Percentiles rank a stretch among this genome's conserved stretches.
phyloP scores from a whole-genome alignment of 73 alveolate species.

The Paramecium caudatum region DNA sequence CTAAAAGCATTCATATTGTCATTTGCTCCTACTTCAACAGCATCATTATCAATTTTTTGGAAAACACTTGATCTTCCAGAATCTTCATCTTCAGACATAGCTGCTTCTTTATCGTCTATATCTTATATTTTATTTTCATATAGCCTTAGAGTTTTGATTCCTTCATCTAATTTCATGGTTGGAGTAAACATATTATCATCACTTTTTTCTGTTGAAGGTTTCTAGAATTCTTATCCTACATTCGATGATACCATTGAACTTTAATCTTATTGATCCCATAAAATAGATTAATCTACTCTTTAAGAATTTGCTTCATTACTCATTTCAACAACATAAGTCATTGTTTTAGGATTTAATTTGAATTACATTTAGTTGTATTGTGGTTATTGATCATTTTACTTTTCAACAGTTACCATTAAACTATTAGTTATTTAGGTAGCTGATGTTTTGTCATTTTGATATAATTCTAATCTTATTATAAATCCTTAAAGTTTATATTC shows the following conservation, averaged over 20 bases:
- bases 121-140: conserved; percentile 51
- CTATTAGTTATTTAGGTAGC: not conserved
- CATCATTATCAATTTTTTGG: conserved; percentile 37
- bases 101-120: conserved; percentile 26
- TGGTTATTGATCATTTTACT: not conserved
- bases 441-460: not conserved
- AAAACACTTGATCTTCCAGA: conserved; percentile 36
- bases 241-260: not conserved
- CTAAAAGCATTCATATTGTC: conserved; percentile 53
- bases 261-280: conserved; percentile 40
- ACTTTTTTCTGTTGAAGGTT: conserved; percentile 33
- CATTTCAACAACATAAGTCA: not conserved
- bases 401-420: conserved; percentile 12
- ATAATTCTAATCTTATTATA: not conserved
- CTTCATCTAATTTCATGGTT: conserved; percentile 22
- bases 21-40: not conserved
- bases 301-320: not conserved
- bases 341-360: not conserved
- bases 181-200: not conserved
- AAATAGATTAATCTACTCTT: conserved; percentile 21
- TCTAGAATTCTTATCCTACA: not conserved
- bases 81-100: conserved; percentile 50
- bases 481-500: not conserved
- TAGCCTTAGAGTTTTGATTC: conserved; percentile 33
- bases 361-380: not conserved